phyloP scores from a whole-genome alignment of 2,329 filamentous ascomycete genomes.

The Chrysosporium queenslandicum region DNA sequence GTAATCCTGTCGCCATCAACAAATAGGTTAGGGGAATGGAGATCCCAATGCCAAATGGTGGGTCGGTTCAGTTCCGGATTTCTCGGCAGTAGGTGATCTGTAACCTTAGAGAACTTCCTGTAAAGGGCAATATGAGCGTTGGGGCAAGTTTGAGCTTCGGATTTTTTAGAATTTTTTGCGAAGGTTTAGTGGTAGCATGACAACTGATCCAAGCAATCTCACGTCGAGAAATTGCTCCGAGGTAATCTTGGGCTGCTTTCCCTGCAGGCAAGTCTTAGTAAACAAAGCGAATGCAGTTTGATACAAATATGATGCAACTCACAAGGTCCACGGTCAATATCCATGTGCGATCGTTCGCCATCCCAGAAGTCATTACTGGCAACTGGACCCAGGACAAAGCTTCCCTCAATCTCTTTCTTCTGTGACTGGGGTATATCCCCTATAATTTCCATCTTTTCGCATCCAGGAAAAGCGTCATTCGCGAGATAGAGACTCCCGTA shows the following conservation, averaged over 20 bases:
- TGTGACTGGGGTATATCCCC: not conserved
- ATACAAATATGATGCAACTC: constrained; percentile 16
- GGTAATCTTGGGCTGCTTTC: constrained; percentile 26
- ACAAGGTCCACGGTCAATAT: constrained; percentile 35
- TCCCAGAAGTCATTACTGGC: constrained; percentile 24
- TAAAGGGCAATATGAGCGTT: constrained; percentile 26
- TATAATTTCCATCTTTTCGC: not conserved
- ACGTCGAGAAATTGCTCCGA: constrained; percentile 24
- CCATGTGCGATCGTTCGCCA: constrained; percentile 26
- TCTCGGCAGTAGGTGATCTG: constrained; percentile 24
- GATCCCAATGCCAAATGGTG: constrained; percentile 33
- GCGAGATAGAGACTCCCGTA: not conserved
- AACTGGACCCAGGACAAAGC: not conserved
- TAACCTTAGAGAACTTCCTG: constrained; percentile 25
- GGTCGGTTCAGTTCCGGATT: constrained; percentile 20
- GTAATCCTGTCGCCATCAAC: constrained; percentile 26
- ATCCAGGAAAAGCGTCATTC: not conserved
- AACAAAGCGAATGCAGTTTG: not conserved
- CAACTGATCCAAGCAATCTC: constrained; percentile 29
- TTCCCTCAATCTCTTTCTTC: not conserved
- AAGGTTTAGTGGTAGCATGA: not conserved
- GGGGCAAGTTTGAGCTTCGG: constrained; percentile 21
- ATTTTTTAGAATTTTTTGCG: not conserved
- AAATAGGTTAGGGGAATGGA: constrained; percentile 35
- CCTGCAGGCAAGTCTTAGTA: constrained; percentile 20